These are phyloP conservation scores for Cyclostephanos tholiformis DNA, from an alignment of 108 stramenopile species.

Conservation along the genomic window DNA sequence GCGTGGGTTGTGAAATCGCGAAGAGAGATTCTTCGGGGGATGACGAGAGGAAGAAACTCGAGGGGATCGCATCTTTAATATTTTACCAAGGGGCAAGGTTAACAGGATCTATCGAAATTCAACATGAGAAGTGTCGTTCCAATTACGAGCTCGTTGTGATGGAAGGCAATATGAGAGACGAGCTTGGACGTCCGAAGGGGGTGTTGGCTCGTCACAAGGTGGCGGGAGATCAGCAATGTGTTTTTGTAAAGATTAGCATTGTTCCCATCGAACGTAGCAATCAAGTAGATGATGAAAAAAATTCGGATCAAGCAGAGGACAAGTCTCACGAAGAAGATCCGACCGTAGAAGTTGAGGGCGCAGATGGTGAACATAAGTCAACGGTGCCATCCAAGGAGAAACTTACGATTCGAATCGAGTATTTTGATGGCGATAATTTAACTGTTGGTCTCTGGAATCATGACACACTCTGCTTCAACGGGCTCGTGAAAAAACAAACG, in stretches of 20 bases:
- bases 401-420: slow-evolving; percentile 41
- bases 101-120: slow-evolving; percentile 27
- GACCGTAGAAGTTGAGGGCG: background rate
- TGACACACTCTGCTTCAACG: slow-evolving; percentile 30
- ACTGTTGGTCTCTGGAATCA: slow-evolving; percentile 36
- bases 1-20: background rate
- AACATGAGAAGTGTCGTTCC: slow-evolving; percentile 4
- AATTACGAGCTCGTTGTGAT: slow-evolving; percentile 41
- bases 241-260: slow-evolving; percentile 28
- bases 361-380: background rate
- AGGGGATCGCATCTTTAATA: slow-evolving; percentile 26
- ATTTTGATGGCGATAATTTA: slow-evolving; percentile 32
- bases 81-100: slow-evolving; percentile 44
- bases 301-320: slow-evolving; percentile 6
- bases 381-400: slow-evolving; percentile 6
- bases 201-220: slow-evolving; percentile 37
- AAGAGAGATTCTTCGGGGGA: background rate
- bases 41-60: slow-evolving; percentile 11
- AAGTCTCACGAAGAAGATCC: slow-evolving; percentile 1
- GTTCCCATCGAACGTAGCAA: slow-evolving; percentile 21
- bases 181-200: slow-evolving; percentile 37
- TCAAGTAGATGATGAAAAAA: background rate
- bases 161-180: slow-evolving; percentile 39
- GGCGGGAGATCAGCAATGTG: slow-evolving; percentile 39
- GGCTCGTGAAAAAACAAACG: slow-evolving; percentile 27